Base-by-base conservation (phyloP, 352 stramenopile species). In the Albugo candida region DNA sequence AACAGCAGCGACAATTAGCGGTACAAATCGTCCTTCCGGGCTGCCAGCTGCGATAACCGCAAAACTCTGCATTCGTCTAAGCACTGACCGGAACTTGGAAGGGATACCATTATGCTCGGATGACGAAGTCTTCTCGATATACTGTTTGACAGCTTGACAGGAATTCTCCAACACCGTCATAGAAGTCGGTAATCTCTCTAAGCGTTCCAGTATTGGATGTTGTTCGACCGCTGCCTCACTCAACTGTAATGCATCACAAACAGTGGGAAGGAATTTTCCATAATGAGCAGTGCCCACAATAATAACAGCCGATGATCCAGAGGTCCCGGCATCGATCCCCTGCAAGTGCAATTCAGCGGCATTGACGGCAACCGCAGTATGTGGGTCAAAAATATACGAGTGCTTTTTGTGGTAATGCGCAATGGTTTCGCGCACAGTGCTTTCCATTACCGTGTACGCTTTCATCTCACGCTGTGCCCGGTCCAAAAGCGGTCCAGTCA, bases 221-320 rank as follows among this genome's bases (percentile, higher is more conserved):
- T 92, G 79, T 54, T 68, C 36, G 17, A 89, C 69, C 41, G 81
- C 62, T 8, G 52, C 38, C 58, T 83, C 67, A 21, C 52, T 27
- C 52, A 84, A 65, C 61, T 75, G 66, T 20, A 98, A 76, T 12
- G 92, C 92, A 56, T 81, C 70, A 6, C 66, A 81, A 12, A 95
- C 81, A 5, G 96, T 92, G 1, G 85, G 88, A 46, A 95, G 63
- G 58, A 98, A 99, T 69, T 98, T 99, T 56, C 83, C 94, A 53
- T 96, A 95, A 65, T 98, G 93, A 2, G 95, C 95, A 31, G 92
- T 98, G 5, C 93, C 95, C 11, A 98, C 71, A 34, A 94, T 88
- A 8, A 99, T 85, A 2, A 95, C 92, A 0, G 70, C 75, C 13
- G 60, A 61, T 31, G 3, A 10, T 8, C 24, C 24, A 31, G 24